Percentiles rank a stretch among this genome's conserved stretches.
Conservation (phyloP, 306 rosid species). For the Casuarina glauca region DNA sequence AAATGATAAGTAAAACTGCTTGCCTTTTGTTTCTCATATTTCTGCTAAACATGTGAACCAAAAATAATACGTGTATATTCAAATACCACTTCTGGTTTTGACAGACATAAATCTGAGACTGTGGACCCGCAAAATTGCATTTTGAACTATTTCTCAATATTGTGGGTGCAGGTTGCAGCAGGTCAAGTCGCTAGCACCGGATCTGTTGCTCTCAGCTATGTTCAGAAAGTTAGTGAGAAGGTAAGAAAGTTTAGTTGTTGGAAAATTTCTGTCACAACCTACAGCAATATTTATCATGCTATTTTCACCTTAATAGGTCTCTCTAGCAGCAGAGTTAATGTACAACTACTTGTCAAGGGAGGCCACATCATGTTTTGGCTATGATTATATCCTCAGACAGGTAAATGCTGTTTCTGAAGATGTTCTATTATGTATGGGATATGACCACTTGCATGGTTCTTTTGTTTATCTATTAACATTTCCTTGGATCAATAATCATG, state of each 20-base stretch:
- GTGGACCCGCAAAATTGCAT: background rate
- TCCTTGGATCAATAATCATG: background rate
- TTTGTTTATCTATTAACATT: background rate
- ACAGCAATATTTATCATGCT: slow-evolving; percentile 1
- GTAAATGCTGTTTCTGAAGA: slow-evolving; percentile 31
- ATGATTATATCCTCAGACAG: slow-evolving; percentile 97
- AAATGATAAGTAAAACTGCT: background rate
- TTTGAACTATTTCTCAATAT: background rate
- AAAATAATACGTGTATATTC: background rate
- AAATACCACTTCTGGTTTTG: background rate
- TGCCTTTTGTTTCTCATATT: slow-evolving; percentile 1
- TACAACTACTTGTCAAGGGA: slow-evolving; percentile 93
- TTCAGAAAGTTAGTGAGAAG: slow-evolving; percentile 95
- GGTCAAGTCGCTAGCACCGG: slow-evolving; percentile 98
- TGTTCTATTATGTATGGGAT: no score
- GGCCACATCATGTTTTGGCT: slow-evolving; percentile 82
- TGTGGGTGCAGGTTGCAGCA: slow-evolving; percentile 73
- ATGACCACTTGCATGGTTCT: background rate
- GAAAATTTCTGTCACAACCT: slow-evolving; percentile 11
- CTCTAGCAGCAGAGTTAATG: slow-evolving; percentile 88
- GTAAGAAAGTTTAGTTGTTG: slow-evolving; percentile 41
- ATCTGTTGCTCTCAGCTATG: slow-evolving; percentile 89
- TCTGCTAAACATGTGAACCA: background rate
- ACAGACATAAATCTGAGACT: background rate
- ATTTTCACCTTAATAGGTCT: slow-evolving; percentile 56